A percentile compares a stretch with the other conserved stretches of the same genome.
phyloP scores from a whole-genome alignment of 495 filamentous ascomycete species.

The Penicillium ochrochloron region DNA sequence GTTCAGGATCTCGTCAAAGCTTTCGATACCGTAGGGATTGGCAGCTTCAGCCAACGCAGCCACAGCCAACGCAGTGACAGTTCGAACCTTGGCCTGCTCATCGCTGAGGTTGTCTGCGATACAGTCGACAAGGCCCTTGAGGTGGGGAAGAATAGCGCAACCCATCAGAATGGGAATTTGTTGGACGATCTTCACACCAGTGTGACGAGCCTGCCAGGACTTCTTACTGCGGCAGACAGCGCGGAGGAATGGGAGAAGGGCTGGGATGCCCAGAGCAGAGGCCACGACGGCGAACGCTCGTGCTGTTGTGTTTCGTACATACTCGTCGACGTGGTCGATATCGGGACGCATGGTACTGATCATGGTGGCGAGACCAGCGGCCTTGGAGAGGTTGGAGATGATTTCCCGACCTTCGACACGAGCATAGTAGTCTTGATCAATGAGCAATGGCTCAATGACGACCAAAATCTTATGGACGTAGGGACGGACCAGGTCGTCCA shows the following conservation, averaged over 20 bases:
- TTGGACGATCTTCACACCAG: conserved; percentile 99
- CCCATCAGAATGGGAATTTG: conserved; percentile 99
- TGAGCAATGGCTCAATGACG: conserved; percentile 97
- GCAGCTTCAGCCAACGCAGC: conserved; percentile 95
- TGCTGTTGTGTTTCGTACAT: conserved; percentile 98
- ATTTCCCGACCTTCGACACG: conserved; percentile 98
- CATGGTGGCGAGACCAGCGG: conserved; percentile 97
- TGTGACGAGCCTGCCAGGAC: conserved; percentile 98
- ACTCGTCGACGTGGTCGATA: conserved; percentile 98
- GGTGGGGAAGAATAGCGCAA: conserved; percentile 92
- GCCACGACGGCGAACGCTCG: conserved; percentile 97
- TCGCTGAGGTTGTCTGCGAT: conserved; percentile 95
- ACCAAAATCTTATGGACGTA: conserved; percentile 98
- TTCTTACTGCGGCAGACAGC: conserved; percentile 98
- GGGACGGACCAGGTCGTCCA: conserved; percentile 94
- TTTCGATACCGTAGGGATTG: conserved; percentile 98
- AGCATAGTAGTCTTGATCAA: conserved; percentile 99
- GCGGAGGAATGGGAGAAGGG: conserved; percentile 90
- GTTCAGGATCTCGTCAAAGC: conserved; percentile 96
- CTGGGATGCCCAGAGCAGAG: conserved; percentile 93
- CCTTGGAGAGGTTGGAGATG: conserved; percentile 96
- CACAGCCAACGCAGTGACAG: conserved; percentile 92
- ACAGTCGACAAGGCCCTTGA: conserved; percentile 95
- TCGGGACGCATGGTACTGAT: conserved; percentile 99
- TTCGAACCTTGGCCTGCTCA: conserved; percentile 96